Evolutionary conservation across 257 asterid genomes (phyloP).

Genomic region (Hygrophila difformis): DNA sequence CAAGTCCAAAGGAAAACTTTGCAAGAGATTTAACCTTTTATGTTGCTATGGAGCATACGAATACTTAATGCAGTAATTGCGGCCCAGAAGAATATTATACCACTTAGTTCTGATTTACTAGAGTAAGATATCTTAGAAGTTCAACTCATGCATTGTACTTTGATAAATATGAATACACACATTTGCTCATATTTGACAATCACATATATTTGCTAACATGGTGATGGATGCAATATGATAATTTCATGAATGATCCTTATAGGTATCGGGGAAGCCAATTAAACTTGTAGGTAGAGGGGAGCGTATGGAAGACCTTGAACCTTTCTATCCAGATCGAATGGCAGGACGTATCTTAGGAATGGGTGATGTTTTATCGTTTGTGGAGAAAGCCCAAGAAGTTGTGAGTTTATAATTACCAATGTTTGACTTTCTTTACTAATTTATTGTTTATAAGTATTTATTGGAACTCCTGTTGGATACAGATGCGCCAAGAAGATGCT

Average conservation of each 20-base stretch:
- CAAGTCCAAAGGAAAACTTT: too few species aligned
- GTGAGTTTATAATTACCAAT: conserved; percentile 42
- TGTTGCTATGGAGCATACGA: neutral
- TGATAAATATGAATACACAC: too few species aligned
- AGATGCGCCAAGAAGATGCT: conserved; percentile 98
- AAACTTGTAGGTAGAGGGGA: conserved; percentile 99
- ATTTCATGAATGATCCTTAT: too few species aligned
- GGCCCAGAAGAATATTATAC: conserved; percentile 5
- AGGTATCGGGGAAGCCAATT: conserved; percentile 99
- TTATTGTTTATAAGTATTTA: neutral
- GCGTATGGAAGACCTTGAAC: conserved; percentile 98
- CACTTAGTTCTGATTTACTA: conserved; percentile 8
- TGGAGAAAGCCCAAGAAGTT: conserved; percentile 97
- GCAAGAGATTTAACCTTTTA: neutral
- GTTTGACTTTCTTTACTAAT: conserved; percentile 4
- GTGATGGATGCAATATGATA: neutral
- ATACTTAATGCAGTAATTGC: conserved; percentile 3
- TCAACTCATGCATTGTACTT: conserved; percentile 5
- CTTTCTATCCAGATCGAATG: conserved; percentile 98
- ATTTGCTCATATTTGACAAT: neutral
- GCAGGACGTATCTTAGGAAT: conserved; percentile 96
- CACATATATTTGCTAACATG: neutral
- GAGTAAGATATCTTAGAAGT: conserved; percentile 9
- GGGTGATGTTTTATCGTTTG: conserved; percentile 98
- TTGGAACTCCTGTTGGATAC: conserved; percentile 13